Base-by-base conservation (phyloP, 176 grass and related monocot species). In the Otatea glauca region DNA sequence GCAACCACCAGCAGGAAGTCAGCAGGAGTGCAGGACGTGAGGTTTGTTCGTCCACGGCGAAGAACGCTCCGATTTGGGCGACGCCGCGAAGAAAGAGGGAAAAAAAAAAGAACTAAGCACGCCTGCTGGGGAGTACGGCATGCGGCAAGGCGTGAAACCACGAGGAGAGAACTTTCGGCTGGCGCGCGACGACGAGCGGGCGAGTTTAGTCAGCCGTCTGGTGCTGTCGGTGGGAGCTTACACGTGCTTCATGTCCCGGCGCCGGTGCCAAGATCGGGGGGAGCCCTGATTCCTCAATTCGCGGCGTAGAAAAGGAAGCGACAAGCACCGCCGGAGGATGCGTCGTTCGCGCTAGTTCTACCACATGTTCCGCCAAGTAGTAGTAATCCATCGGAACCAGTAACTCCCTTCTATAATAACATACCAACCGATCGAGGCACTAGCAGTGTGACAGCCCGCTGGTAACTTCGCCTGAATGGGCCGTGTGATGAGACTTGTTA, bases 151-250 rank as follows among this genome's bases (percentile, higher is more conserved):
- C 65, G 81, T 84, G 76, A 16, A 65, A 32, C 58, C 44, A 16
- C 45, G 35, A 74, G 23, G 16, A 24, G 61, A 62, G 63, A 76
- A 35, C 62, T 89, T 89, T 76, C 70, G 32, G 64, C 72, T 2
- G 63, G 51, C 13, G 74, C 32, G 51, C 50, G 38, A 34, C 37
- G 63, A 82, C 71, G 62, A 82, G 21, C 74, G 48, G 38, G 37
- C 55, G 66, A 78, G 80, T 64, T 42, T 27, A 13, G 65, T 45
- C 27, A 9, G 54, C 11, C 3, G 14, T n/a, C 27, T 15, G 7
- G 48, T 16, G 39, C 41, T 18, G 75, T 80, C 56, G 84, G 84
- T 72, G 34, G 55, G 43, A 6, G 58, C 25, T 4, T 41, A 49
- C 66, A 47, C 7, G 74, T 70, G 74, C 51, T 37, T 54, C 12